These are phyloP conservation scores for Spergularia marina DNA, from an alignment of 148 eudicot genomes.

Conservation along the genomic window DNA sequence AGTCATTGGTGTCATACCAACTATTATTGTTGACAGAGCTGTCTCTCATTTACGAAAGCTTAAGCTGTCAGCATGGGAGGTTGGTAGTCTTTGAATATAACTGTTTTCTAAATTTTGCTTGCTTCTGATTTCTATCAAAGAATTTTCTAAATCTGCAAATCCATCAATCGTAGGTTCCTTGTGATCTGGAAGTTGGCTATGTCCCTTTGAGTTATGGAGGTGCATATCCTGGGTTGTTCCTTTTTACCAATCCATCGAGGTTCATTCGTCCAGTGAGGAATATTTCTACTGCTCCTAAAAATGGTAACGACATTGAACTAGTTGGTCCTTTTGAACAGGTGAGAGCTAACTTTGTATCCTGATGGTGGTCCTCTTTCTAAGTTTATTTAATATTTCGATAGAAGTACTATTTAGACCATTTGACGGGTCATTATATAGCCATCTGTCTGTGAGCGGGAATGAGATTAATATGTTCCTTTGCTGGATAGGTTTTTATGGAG, in stretches of 20 bases:
- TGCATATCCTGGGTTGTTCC: slow-evolving; percentile 80
- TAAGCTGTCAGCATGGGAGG: slow-evolving; percentile 68
- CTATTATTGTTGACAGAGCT: slow-evolving; percentile 53
- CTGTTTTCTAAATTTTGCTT: slow-evolving; percentile 4
- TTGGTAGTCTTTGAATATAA: slow-evolving; percentile 29
- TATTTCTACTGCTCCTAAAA: slow-evolving; percentile 49
- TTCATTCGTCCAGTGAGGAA: slow-evolving; percentile 82
- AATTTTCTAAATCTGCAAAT: background rate
- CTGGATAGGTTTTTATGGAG: slow-evolving; percentile 78
- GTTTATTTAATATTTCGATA: background rate
- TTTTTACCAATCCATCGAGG: slow-evolving; percentile 86
- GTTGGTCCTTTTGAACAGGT: slow-evolving; percentile 98
- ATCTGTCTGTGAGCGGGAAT: background rate
- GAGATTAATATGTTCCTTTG: background rate
- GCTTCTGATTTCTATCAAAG: background rate
- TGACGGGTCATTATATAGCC: background rate
- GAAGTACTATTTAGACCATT: background rate
- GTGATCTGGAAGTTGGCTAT: slow-evolving; percentile 91
- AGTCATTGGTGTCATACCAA: slow-evolving; percentile 70
- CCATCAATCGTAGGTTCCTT: slow-evolving; percentile 54
- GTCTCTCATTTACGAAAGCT: slow-evolving; percentile 71
- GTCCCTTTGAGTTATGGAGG: slow-evolving; percentile 91
- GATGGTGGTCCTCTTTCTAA: background rate
- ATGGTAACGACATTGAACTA: slow-evolving; percentile 62
- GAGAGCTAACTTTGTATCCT: background rate